Evolutionary conservation across 2,329 filamentous ascomycete genomes (phyloP).

Genomic region (Paramyrothecium roridum): DNA sequence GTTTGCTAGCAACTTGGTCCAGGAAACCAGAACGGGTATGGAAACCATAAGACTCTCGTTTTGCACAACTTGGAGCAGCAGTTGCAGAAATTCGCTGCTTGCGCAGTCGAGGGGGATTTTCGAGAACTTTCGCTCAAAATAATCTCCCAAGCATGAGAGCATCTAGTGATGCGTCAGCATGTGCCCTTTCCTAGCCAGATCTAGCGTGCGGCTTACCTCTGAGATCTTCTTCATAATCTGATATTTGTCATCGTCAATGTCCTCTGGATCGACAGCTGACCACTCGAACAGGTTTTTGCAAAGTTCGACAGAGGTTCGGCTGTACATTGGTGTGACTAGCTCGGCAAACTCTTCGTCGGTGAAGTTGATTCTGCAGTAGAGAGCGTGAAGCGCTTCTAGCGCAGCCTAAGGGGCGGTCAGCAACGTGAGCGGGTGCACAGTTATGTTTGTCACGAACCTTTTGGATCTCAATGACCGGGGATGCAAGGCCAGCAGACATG

Average conservation of each 20-base stretch:
- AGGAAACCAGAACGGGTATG: conserved; percentile 86
- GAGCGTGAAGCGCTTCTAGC: conserved; percentile 77
- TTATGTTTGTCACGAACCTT: conserved; percentile 46
- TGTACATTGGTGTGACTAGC: conserved; percentile 77
- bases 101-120: conserved; percentile 62
- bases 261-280: conserved; percentile 74
- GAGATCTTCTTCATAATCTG: conserved; percentile 90
- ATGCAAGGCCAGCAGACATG: conserved; percentile 69
- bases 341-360: conserved; percentile 74
- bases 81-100: conserved; percentile 70
- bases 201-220: conserved; percentile 56
- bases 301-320: conserved; percentile 65
- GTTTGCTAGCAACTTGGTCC: conserved; percentile 78
- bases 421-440: conserved; percentile 12
- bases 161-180: conserved; percentile 48
- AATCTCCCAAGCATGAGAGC: conserved; percentile 79
- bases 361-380: conserved; percentile 74
- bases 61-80: conserved; percentile 76
- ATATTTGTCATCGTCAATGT: conserved; percentile 90
- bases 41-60: conserved; percentile 89
- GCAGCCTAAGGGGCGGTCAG: conserved; percentile 54
- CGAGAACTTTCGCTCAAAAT: conserved; percentile 74
- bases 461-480: conserved; percentile 68
- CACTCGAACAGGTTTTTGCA: conserved; percentile 74
- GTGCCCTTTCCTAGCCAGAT: background rate